These are phyloP conservation scores for Venturia oleaginea DNA, from an alignment of 2,329 filamentous ascomycete species.

Conservation along the genomic window DNA sequence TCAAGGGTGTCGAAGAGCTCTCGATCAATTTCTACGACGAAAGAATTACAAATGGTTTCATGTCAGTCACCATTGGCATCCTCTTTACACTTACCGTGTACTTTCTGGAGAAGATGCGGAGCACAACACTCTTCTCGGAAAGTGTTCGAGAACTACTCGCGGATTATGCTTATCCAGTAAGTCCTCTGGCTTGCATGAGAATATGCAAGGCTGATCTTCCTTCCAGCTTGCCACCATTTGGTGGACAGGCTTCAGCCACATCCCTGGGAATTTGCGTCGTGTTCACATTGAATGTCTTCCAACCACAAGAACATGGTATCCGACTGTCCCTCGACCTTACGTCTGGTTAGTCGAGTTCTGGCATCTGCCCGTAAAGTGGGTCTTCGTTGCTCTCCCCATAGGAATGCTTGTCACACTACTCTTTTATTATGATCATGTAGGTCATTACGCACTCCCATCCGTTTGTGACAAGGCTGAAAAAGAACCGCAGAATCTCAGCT, in stretches of 20 bases:
- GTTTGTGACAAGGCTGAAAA: not conserved
- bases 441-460: not conserved
- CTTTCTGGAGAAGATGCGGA: constrained; percentile 36
- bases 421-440: constrained; percentile 84
- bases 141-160: constrained; percentile 7
- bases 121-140: constrained; percentile 7
- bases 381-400: constrained; percentile 83
- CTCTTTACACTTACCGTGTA: constrained; percentile 45
- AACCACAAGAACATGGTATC: constrained; percentile 68
- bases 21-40: constrained; percentile 40
- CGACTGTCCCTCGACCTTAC: constrained; percentile 36
- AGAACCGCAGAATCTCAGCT: constrained; percentile 18
- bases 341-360: constrained; percentile 76
- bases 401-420: constrained; percentile 72
- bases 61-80: constrained; percentile 42
- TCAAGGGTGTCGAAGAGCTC: constrained; percentile 49
- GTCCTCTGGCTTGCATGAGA: not conserved
- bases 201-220: not conserved
- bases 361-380: constrained; percentile 61
- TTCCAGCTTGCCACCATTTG: constrained; percentile 9
- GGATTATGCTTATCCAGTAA: constrained; percentile 12
- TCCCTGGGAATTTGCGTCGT: constrained; percentile 55
- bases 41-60: constrained; percentile 36
- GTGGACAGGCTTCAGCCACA: constrained; percentile 12
- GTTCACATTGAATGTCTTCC: constrained; percentile 64